Percentiles rank a stretch among this genome's conserved stretches.
phyloP scores from a whole-genome alignment of 2,329 filamentous ascomycete species.

The Domatiomyces catenatus region DNA sequence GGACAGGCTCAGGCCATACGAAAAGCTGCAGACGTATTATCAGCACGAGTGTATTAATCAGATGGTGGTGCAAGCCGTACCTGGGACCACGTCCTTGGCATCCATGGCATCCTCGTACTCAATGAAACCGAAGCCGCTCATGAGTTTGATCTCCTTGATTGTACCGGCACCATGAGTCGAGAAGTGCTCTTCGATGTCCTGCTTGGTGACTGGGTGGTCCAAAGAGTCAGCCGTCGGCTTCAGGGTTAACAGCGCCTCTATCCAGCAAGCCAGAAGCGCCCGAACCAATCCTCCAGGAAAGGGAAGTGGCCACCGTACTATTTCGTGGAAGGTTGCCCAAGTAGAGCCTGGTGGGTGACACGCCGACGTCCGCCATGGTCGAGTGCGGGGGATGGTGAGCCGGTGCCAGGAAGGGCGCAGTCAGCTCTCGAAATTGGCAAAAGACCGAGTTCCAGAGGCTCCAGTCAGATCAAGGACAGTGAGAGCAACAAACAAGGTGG shows the following conservation, averaged over 20 bases:
- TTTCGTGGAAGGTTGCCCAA: constrained; percentile 93
- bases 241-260: constrained; percentile 4
- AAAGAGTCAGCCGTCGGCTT: constrained; percentile 7
- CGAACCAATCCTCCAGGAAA: constrained; percentile 2
- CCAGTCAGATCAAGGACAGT: background rate
- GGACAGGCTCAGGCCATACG: constrained; percentile 4
- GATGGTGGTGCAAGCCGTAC: constrained; percentile 40
- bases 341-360: constrained; percentile 89
- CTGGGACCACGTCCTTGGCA: constrained; percentile 93
- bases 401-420: background rate
- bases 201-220: constrained; percentile 62
- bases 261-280: background rate
- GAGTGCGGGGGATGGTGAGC: background rate
- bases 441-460: background rate
- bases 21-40: constrained; percentile 4
- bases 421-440: background rate
- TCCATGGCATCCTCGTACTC: constrained; percentile 99
- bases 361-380: constrained; percentile 78
- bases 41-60: constrained; percentile 1
- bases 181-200: constrained; percentile 92
- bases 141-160: constrained; percentile 97
- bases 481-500: background rate
- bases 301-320: constrained; percentile 45
- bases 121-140: constrained; percentile 99
- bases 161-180: constrained; percentile 89